Evolutionary conservation across 2,329 filamentous ascomycete genomes (phyloP).

Genomic region (Fusarium bactridioides): DNA sequence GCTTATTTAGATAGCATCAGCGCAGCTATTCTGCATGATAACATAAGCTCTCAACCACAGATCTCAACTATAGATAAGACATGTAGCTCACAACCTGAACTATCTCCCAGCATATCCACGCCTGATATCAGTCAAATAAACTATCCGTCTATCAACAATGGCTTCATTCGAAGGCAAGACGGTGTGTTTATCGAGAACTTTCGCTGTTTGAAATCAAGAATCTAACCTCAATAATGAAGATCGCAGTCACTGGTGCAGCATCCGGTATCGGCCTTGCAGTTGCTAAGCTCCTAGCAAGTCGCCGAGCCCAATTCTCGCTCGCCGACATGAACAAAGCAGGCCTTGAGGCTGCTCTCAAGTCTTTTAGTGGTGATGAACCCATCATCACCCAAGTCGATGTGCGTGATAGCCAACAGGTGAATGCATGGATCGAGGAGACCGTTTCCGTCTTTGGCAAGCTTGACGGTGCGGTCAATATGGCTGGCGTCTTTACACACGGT

Average conservation of each 20-base stretch:
- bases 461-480: not conserved
- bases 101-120: not conserved
- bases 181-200: too few relatives aligned
- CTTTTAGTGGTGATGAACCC: not conserved
- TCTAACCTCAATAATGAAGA: too few relatives aligned
- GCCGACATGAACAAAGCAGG: not conserved
- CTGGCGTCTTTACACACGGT: not conserved
- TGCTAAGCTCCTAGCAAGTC: not conserved
- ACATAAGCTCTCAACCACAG: accelerated
- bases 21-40: accelerated
- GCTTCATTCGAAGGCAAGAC: not conserved
- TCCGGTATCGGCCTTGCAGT: not conserved
- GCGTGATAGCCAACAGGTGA: not conserved
- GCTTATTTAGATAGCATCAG: not conserved
- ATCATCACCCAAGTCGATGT: not conserved
- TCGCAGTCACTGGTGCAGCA: not conserved
- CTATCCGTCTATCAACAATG: accelerated
- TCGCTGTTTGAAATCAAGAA: accelerated
- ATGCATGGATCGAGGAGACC: accelerated
- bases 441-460: not conserved
- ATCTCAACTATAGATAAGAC: accelerated
- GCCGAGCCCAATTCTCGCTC: not conserved
- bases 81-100: accelerated
- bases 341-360: not conserved
- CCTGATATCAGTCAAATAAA: not conserved